Conservation (phyloP, 2,329 filamentous ascomycete species). For the Bipolaris zeicola region DNA sequence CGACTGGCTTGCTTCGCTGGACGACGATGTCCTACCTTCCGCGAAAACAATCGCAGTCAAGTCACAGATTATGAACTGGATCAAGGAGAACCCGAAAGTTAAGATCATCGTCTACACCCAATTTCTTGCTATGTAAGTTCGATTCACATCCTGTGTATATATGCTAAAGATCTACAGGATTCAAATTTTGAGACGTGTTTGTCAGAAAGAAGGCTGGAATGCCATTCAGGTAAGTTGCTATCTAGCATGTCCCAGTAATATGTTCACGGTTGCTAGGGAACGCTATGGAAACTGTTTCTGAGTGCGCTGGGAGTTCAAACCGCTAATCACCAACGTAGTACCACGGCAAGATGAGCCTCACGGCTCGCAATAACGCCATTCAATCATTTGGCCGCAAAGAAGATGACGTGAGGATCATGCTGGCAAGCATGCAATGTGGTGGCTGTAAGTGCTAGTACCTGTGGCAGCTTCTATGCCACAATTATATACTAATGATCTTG, state of each 20-base stretch:
- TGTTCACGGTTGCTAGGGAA: neutral
- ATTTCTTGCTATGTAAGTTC: slow-evolving; percentile 56
- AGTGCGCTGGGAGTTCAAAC: neutral
- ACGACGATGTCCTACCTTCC: slow-evolving; percentile 49
- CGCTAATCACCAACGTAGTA: slow-evolving; percentile 42
- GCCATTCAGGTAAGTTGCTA: slow-evolving; percentile 45
- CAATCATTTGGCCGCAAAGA: slow-evolving; percentile 52
- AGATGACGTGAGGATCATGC: slow-evolving; percentile 52
- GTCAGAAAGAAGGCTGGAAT: slow-evolving; percentile 56
- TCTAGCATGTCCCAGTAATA: no score
- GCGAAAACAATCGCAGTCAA: slow-evolving; percentile 56
- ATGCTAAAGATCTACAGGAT: slow-evolving; percentile 41
- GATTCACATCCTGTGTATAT: neutral
- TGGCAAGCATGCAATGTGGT: slow-evolving; percentile 63
- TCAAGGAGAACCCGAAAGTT: slow-evolving; percentile 50
- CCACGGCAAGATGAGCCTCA: slow-evolving; percentile 56
- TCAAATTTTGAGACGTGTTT: slow-evolving; percentile 58
- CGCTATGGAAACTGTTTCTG: neutral
- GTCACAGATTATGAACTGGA: slow-evolving; percentile 54
- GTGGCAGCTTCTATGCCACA: neutral
- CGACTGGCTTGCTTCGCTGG: slow-evolving; percentile 48
- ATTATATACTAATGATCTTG: neutral
- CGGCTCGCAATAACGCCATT: slow-evolving; percentile 55
- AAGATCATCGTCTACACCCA: slow-evolving; percentile 68
- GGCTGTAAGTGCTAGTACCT: slow-evolving; percentile 45